These are phyloP conservation scores for Bolboschoenoplectus hybrid DNA, from an alignment of 202 grass and related monocot genomes.

Conservation along the genomic window DNA sequence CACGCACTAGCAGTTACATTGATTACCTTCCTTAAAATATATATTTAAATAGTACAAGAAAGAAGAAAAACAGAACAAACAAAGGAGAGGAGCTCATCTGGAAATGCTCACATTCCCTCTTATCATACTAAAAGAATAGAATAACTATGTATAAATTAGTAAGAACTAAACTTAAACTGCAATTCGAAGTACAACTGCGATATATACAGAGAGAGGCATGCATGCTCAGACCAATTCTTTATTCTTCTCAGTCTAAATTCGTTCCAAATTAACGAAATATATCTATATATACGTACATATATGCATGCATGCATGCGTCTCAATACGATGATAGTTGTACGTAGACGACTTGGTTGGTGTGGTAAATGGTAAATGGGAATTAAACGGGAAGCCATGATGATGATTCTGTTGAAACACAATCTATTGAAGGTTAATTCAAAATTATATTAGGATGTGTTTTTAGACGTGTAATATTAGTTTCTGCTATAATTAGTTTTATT, in stretches of 20 bases:
- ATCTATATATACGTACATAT: not conserved
- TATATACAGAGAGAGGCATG: not conserved
- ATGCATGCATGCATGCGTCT: not conserved
- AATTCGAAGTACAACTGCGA: not conserved
- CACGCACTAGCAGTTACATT: conserved; percentile 12
- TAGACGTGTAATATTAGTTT: too few species aligned
- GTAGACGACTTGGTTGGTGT: not conserved
- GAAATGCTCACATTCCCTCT: not conserved
- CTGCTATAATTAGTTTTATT: too few species aligned
- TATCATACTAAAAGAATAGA: not conserved
- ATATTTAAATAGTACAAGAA: not conserved
- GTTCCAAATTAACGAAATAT: not conserved
- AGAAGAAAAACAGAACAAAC: conserved; percentile 15
- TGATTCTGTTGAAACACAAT: too few species aligned
- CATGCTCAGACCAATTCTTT: conserved; percentile 16
- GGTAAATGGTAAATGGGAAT: too few species aligned
- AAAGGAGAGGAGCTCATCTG: not conserved
- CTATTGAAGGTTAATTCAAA: too few species aligned
- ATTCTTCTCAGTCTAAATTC: conserved; percentile 6
- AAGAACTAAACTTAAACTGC: not conserved
- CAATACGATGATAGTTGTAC: not conserved
- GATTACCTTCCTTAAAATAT: not conserved
- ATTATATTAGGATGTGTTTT: too few species aligned
- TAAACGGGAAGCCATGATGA: not conserved
- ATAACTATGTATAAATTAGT: not conserved